Conservation (phyloP, 176 grass and related monocot species). For the Eragrostis curvula region DNA sequence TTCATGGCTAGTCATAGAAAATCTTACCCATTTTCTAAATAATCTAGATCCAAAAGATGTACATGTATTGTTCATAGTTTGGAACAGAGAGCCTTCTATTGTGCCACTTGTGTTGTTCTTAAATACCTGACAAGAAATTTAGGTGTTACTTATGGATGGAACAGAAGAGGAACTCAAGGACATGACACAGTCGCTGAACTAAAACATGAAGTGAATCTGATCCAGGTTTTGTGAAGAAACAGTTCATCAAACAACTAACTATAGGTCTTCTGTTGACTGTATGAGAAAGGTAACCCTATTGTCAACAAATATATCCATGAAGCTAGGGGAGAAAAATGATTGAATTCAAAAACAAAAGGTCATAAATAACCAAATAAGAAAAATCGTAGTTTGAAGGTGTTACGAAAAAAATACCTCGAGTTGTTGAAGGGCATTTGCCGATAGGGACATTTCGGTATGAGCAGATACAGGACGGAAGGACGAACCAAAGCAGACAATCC, state of each 20-base stretch:
- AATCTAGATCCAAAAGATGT: conserved; percentile 90
- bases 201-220: neutral
- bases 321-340: neutral
- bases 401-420: conserved; percentile 70
- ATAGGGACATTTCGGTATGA: conserved; percentile 79
- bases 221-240: neutral
- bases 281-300: neutral
- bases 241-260: neutral
- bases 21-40: conserved; percentile 89
- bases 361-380: conserved; percentile 3
- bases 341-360: neutral
- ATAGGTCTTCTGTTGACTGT: neutral
- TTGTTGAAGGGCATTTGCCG: conserved; percentile 90
- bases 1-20: conserved; percentile 3
- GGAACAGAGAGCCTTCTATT: conserved; percentile 77
- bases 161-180: conserved; percentile 25
- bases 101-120: conserved; percentile 88
- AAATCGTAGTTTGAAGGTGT: neutral
- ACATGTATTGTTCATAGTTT: conserved; percentile 88
- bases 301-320: neutral
- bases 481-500: conserved; percentile 79
- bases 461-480: conserved; percentile 74
- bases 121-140: conserved; percentile 70
- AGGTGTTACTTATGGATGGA: conserved; percentile 32
- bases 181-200: neutral